Evolutionary conservation across 306 rosid genomes (phyloP).

Genomic region (Adenanthera pavonina): DNA sequence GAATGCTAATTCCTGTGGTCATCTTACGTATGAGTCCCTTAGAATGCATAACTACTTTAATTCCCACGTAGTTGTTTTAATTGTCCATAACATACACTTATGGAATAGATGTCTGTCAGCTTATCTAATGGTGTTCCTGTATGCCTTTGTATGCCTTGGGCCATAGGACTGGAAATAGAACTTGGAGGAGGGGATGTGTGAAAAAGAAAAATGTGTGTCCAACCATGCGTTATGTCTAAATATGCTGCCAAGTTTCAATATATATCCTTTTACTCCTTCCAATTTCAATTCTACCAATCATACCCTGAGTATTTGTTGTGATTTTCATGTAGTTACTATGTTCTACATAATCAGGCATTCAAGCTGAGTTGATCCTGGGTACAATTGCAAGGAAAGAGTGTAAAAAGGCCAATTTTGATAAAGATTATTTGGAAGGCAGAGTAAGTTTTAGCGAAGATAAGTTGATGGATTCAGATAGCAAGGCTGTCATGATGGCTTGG

Average conservation of each 20-base stretch:
- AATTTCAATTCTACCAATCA: not conserved
- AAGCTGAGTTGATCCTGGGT: constrained; percentile 79
- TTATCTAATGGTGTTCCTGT: not conserved
- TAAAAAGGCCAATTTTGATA: constrained; percentile 42
- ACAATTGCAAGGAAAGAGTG: constrained; percentile 75
- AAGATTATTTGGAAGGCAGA: constrained; percentile 79
- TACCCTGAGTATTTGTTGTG: not conserved
- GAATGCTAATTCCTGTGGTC: not conserved
- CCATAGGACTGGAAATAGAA: not conserved
- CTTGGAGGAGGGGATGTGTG: not conserved
- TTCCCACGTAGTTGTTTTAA: not conserved
- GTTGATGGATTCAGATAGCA: constrained; percentile 79
- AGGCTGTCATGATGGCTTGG: constrained; percentile 99
- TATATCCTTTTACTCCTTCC: not conserved
- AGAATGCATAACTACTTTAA: not conserved
- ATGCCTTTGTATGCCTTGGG: too few relatives aligned
- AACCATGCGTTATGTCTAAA: constrained; percentile 11
- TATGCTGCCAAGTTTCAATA: not conserved
- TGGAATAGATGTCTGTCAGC: not conserved
- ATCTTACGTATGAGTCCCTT: not conserved
- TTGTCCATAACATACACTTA: not conserved
- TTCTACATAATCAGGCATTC: constrained; percentile 62
- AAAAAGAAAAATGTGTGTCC: not conserved
- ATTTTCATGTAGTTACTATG: not conserved
- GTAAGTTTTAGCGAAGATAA: constrained; percentile 86